Percentiles rank a stretch among this genome's conserved stretches.
phyloP scores from a whole-genome alignment of 345 rosid genomes.

The Populus tremula region DNA sequence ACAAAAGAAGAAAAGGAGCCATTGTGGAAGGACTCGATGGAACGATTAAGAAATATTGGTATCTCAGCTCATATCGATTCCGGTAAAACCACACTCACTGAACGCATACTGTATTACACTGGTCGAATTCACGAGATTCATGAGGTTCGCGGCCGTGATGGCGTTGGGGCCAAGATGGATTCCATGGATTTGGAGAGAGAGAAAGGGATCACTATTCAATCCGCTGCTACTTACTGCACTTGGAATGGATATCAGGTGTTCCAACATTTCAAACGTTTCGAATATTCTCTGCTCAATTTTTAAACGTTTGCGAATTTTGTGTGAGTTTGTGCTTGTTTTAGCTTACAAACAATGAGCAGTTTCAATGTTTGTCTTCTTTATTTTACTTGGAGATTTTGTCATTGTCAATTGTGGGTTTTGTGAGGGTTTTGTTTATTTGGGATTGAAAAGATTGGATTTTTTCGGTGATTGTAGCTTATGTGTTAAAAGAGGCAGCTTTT shows the following conservation, averaged over 20 bases:
- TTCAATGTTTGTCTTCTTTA: background rate
- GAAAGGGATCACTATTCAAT: constrained; percentile 98
- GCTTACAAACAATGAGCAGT: background rate
- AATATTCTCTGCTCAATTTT: background rate
- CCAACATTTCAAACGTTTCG: background rate
- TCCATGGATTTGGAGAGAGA: constrained; percentile 98
- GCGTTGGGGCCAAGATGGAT: constrained; percentile 99
- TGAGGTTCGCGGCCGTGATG: constrained; percentile 94
- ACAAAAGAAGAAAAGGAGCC: constrained; percentile 71
- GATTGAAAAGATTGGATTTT: background rate
- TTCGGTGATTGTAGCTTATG: background rate
- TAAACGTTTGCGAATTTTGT: background rate
- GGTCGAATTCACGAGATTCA: constrained; percentile 98
- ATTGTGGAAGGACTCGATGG: constrained; percentile 99
- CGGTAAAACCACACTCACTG: constrained; percentile 95
- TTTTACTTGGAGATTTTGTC: background rate
- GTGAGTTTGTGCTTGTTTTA: background rate
- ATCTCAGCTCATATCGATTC: constrained; percentile 98
- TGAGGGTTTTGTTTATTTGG: background rate
- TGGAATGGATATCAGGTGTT: constrained; percentile 87
- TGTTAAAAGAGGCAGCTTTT: background rate
- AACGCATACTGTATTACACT: constrained; percentile 81
- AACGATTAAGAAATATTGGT: constrained; percentile 79
- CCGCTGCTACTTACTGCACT: constrained; percentile 96
- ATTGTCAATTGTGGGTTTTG: background rate